Evolutionary conservation across 805 yeast genomes (phyloP).

Genomic region (Wickerhamomyces chaumierensis): DNA sequence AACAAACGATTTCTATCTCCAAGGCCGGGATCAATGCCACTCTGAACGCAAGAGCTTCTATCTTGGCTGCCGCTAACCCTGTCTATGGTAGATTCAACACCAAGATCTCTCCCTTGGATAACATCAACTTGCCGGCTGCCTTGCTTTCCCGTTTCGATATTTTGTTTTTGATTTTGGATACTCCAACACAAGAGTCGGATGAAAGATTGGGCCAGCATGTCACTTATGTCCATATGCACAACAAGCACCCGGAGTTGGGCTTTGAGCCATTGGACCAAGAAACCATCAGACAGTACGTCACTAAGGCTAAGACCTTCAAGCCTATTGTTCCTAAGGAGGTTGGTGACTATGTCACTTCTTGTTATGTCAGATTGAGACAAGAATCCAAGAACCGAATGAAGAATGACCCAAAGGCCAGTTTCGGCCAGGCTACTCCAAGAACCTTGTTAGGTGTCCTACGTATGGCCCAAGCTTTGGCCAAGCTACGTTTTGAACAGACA

Average conservation of each 20-base stretch:
- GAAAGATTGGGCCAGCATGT: constrained; percentile 87
- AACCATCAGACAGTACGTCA: constrained; percentile 77
- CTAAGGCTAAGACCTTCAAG: constrained; percentile 72
- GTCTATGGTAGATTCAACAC: constrained; percentile 91
- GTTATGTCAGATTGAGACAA: constrained; percentile 86
- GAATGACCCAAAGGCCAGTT: constrained; percentile 56
- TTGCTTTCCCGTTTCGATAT: constrained; percentile 89
- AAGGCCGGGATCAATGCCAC: constrained; percentile 98
- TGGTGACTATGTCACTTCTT: constrained; percentile 75
- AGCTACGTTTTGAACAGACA: constrained; percentile 65
- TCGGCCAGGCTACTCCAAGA: constrained; percentile 92
- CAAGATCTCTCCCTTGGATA: constrained; percentile 80
- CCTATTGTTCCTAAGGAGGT: constrained; percentile 80
- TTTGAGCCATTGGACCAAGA: constrained; percentile 69
- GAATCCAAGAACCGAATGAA: constrained; percentile 70
- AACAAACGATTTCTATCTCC: constrained; percentile 93
- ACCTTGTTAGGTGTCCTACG: constrained; percentile 85
- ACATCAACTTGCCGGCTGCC: constrained; percentile 95
- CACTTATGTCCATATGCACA: constrained; percentile 90
- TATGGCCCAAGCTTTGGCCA: constrained; percentile 88
- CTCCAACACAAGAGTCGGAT: constrained; percentile 70
- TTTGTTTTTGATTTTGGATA: constrained; percentile 75
- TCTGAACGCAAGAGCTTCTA: constrained; percentile 88
- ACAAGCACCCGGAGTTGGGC: constrained; percentile 69
- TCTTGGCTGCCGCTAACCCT: constrained; percentile 98